A percentile compares a stretch with the other conserved stretches of the same genome.
Conservation (phyloP, 257 asterid species). For the Agastache rugosa region DNA sequence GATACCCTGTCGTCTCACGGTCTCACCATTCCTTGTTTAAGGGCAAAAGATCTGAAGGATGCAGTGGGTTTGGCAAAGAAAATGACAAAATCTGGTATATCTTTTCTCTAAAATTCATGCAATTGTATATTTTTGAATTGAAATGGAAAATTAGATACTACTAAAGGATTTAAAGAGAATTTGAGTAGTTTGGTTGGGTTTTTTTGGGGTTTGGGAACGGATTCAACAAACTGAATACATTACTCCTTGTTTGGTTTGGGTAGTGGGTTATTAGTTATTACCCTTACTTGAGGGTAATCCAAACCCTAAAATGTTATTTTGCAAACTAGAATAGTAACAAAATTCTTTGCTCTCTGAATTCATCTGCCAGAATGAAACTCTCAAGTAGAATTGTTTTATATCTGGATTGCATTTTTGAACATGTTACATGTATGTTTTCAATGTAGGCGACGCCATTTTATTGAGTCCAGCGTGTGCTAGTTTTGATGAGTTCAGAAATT, state of each 20-base stretch:
- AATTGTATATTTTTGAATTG: neutral
- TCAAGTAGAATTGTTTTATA: neutral
- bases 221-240: too few species aligned
- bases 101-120: neutral
- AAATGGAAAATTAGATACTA: neutral
- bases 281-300: too few species aligned
- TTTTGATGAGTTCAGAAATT: constrained; percentile 50
- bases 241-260: too few species aligned
- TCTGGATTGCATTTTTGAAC: neutral
- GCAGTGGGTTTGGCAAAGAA: constrained; percentile 44
- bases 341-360: too few species aligned
- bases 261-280: too few species aligned
- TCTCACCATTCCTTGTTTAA: constrained; percentile 45
- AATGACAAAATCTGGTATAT: constrained; percentile 40
- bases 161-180: neutral
- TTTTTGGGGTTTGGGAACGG: too few species aligned
- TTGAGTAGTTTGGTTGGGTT: neutral
- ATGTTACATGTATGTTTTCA: neutral
- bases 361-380: neutral
- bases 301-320: too few species aligned
- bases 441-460: constrained; percentile 48
- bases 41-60: constrained; percentile 33
- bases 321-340: too few species aligned
- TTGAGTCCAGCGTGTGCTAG: constrained; percentile 52
- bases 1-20: constrained; percentile 39